Percentiles rank a stretch among this genome's conserved stretches.
These are phyloP conservation scores for Epichloe coenophiala DNA, from an alignment of 2,329 filamentous ascomycete species.

Conservation along the genomic window DNA sequence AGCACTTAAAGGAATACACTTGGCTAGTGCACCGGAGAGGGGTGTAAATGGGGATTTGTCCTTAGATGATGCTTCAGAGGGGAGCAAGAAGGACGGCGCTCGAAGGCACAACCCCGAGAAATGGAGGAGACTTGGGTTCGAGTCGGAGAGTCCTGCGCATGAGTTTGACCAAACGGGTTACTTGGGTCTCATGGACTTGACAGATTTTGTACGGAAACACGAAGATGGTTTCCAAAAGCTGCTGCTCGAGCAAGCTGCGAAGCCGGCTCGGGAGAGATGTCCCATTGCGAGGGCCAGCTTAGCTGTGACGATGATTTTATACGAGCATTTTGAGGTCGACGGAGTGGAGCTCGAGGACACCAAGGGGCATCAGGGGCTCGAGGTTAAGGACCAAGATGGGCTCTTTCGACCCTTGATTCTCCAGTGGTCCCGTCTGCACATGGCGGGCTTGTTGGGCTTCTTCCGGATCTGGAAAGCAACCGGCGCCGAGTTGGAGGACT, in stretches of 20 bases:
- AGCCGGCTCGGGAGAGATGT: conserved; percentile 58
- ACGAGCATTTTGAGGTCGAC: conserved; percentile 92
- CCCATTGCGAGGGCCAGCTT: conserved; percentile 79
- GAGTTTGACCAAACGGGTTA: conserved; percentile 84
- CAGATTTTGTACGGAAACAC: conserved; percentile 83
- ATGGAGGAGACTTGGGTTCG: conserved; percentile 85
- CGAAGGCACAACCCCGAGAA: conserved; percentile 75
- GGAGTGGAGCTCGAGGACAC: conserved; percentile 67
- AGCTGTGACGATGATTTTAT: conserved; percentile 74
- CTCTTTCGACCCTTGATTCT: conserved; percentile 77
- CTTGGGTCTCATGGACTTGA: conserved; percentile 92
- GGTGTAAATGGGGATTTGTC: conserved; percentile 22
- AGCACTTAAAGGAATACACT: conserved; percentile 72
- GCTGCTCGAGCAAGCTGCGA: conserved; percentile 73
- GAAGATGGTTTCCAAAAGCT: conserved; percentile 89
- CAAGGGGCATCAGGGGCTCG: conserved; percentile 60
- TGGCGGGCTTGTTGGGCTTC: conserved; percentile 73
- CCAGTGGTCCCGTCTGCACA: conserved; percentile 87
- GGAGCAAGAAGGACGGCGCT: conserved; percentile 39
- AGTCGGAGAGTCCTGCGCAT: conserved; percentile 70
- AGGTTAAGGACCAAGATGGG: conserved; percentile 69
- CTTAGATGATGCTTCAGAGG: conserved; percentile 23
- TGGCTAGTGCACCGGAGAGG: conserved; percentile 62
- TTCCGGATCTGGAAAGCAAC: conserved; percentile 88
- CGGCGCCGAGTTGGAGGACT: conserved; percentile 71